Conservation (phyloP, 1,139 yeast species). For the Spathaspora sp. region DNA sequence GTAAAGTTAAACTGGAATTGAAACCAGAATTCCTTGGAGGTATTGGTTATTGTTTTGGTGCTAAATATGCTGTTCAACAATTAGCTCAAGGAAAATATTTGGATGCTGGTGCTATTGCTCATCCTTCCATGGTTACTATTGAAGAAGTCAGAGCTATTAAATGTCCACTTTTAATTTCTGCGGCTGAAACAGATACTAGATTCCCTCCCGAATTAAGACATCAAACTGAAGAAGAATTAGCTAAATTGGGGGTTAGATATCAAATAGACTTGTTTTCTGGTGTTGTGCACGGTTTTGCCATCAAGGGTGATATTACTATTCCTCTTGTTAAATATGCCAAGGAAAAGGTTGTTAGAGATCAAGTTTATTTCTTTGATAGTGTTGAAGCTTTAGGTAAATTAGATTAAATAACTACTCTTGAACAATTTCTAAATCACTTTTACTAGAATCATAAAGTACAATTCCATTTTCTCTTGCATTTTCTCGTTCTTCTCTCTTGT, state of each 20-base stretch:
- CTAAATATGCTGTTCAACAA: conserved; percentile 60
- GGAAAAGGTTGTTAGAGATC: conserved; percentile 66
- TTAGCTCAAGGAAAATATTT: conserved; percentile 47
- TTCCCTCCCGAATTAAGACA: conserved; percentile 65
- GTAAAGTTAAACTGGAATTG: conserved; percentile 38
- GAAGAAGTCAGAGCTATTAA: conserved; percentile 60
- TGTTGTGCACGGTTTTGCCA: conserved; percentile 72
- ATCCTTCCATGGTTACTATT: conserved; percentile 69
- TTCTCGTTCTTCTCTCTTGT: conserved; percentile 62
- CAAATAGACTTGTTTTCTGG: conserved; percentile 62
- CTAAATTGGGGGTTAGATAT: conserved; percentile 46
- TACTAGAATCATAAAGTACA: conserved; percentile 10
- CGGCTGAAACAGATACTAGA: conserved; percentile 66
- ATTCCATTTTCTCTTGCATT: conserved; percentile 45
- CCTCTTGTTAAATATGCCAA: conserved; percentile 64
- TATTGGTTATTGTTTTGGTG: conserved; percentile 87
- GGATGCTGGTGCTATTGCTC: conserved; percentile 71
- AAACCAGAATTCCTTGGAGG: conserved; percentile 56
- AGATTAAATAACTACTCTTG: conserved; percentile 5
- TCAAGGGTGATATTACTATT: conserved; percentile 64
- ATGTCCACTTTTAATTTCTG: conserved; percentile 66
- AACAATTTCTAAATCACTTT: conserved; percentile 10
- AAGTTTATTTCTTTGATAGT: conserved; percentile 31
- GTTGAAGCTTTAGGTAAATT: conserved; percentile 2
- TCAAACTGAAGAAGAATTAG: conserved; percentile 57